Base-by-base conservation (phyloP, 2,329 filamentous ascomycete genomes). In the Tricladium varicosporioides region DNA sequence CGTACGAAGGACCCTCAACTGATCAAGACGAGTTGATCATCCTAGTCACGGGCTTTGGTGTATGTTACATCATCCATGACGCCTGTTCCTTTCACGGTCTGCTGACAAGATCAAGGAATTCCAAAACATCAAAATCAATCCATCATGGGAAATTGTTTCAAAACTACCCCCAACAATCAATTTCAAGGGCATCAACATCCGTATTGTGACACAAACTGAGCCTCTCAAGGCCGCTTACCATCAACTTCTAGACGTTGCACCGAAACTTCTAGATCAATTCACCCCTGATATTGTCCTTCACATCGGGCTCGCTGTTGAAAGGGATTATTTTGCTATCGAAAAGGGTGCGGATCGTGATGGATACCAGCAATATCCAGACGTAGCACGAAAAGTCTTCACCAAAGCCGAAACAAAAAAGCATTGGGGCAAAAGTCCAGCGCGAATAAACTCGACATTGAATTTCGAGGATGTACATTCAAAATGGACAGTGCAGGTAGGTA, bases 121-220 rank as follows among this genome's bases (percentile, higher is more conserved):
- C 48, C 59, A 54, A 16, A 47, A 64, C 36, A 55, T 64, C 15
- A 64, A 84, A 36, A 76, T 84, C 59, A 95, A 94, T 69, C 89
- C 90, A 10, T 91, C 90, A 1, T 91, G 83, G 80, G 81, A 91
- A 67, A 91, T 95, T 67, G 84, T 86, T 48, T 79, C 78, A 19
- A 77, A 75, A 16, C 81, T 94, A 14, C 85, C 89, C 2, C 69
- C 79, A 2, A 78, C 80, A 60, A 79, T 92, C 5, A 80, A 83
- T 1, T 73, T 77, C 2, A 70, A 76, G n/a, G 66, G 67, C 43
- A 16, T 65, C 66, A 54, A 56, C 51, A 48, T 53, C 54, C 54
- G 19, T 11, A 66, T 91, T 62, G 72, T 86, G 59, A 76, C 83
- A 22, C 84, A 89, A 65, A 81, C 85, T 0, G 74, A 80, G 43